Evolutionary conservation across 441 rosid species (phyloP).

Genomic region (Eutrema salsugineum): DNA sequence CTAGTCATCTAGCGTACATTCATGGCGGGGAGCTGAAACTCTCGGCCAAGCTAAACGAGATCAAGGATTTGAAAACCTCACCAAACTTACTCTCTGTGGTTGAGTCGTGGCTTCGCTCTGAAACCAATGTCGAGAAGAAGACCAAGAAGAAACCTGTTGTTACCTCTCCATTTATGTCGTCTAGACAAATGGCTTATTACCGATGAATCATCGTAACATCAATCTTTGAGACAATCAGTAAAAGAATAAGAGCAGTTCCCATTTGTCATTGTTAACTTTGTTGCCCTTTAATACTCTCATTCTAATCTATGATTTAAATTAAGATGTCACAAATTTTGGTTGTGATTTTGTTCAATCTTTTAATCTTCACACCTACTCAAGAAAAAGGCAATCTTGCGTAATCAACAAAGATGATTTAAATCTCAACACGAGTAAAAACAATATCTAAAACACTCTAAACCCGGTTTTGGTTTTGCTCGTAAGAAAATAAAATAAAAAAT

Average conservation of each 20-base stretch:
- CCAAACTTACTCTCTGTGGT: conserved; percentile 80
- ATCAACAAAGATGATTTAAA: no score
- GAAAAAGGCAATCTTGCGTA: no score
- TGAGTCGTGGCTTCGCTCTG: conserved; percentile 88
- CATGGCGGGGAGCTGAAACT: conserved; percentile 76
- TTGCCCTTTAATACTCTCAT: no score
- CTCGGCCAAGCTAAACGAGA: conserved; percentile 51
- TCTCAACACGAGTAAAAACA: no score
- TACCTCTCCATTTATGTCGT: conserved; percentile 74
- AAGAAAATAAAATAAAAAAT: no score
- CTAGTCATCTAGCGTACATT: conserved; percentile 72
- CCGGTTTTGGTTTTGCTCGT: no score
- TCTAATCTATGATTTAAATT: no score
- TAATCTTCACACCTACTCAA: no score
- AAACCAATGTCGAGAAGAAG: conserved; percentile 64
- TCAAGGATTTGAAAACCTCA: conserved; percentile 57
- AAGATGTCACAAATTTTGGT: no score
- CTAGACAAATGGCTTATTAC: conserved; percentile 96
- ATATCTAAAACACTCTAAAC: no score
- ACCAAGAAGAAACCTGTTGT: conserved; percentile 39
- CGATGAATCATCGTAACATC: conserved; percentile 39
- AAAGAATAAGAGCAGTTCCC: conserved; percentile 13
- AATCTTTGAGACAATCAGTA: not conserved
- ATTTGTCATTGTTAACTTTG: not conserved
- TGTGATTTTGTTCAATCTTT: no score